Percentiles rank a stretch among this genome's conserved stretches.
These are phyloP conservation scores for Euphrasia confusa DNA, from an alignment of 257 asterid genomes.

Conservation along the genomic window DNA sequence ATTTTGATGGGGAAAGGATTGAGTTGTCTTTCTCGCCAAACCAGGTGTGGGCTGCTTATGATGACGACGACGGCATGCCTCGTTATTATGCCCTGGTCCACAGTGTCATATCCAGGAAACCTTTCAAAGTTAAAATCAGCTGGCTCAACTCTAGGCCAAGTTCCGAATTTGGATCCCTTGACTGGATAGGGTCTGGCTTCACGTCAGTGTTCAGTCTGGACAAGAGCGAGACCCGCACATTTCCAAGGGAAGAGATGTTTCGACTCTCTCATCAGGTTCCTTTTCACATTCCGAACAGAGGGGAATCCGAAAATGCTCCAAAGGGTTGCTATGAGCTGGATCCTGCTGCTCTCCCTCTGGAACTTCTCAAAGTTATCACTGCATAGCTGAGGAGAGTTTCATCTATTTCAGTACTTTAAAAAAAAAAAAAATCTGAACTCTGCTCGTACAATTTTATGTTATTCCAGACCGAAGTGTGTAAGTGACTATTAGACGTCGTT, in stretches of 20 bases:
- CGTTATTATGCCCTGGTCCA: slow-evolving; percentile 51
- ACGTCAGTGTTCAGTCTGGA: slow-evolving; percentile 48
- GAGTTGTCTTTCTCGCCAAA: slow-evolving; percentile 42
- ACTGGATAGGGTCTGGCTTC: slow-evolving; percentile 48
- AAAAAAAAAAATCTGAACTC: too few species aligned
- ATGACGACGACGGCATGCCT: slow-evolving; percentile 70
- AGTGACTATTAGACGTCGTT: too few species aligned
- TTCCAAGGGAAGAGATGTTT: slow-evolving; percentile 59
- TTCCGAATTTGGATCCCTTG: slow-evolving; percentile 35
- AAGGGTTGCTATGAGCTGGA: slow-evolving; percentile 56
- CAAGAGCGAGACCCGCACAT: slow-evolving; percentile 21
- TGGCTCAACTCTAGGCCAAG: slow-evolving; percentile 53
- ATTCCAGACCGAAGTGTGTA: too few species aligned
- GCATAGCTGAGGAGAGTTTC: slow-evolving; percentile 5
- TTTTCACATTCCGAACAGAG: slow-evolving; percentile 38
- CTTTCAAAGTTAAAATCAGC: slow-evolving; percentile 46
- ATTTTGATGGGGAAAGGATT: slow-evolving; percentile 49
- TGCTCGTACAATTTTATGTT: too few species aligned
- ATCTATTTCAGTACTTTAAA: too few species aligned
- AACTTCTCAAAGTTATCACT: slow-evolving; percentile 44
- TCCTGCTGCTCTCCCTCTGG: slow-evolving; percentile 73
- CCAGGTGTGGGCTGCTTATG: slow-evolving; percentile 77
- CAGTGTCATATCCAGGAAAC: slow-evolving; percentile 36
- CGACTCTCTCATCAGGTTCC: slow-evolving; percentile 76
- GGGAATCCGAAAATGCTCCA: slow-evolving; percentile 45